Base-by-base conservation (phyloP, 1,139 yeast species). In the Diutina pseudorugosa region DNA sequence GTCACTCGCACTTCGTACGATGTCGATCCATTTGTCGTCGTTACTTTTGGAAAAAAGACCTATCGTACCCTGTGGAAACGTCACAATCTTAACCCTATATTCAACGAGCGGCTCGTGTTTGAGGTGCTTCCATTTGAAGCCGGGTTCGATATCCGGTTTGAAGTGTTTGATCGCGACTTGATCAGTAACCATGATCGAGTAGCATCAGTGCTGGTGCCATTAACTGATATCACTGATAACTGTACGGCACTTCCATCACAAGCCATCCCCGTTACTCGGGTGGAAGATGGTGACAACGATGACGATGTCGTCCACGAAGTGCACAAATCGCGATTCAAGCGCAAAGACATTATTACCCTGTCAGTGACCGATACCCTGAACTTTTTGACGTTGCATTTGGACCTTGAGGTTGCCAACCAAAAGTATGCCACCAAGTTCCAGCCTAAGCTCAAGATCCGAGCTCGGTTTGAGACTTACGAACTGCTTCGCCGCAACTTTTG, bases 1-100 rank as follows among this genome's bases (percentile, higher is more conserved):
- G 69, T 79, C 40, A 75, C 79, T 56, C 73, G 91, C 20, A 80
- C 90, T 20, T 83, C 93, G 0, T 93, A 85, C 61, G 96, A 90
- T 64, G 88, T 93, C 95, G 98, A 93, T 62, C 98, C 98, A 0
- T 93, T 91, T 68, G 95, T 91, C 5, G 93, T 91, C 18, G 83
- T 88, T 0, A 83, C 96, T 0, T 89, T 91, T 65, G 97, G 97
- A 12, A 85, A 87, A 61, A 85, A 85, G 57, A 89, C 94, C 0
- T 91, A 82, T 65, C 78, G 95, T 58, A 90, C 97, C 0, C 84
- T 93, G 23, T 85, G 90, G 82, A 79, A 83, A 59, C 79, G 89
- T 30, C 98, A 91, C 62, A 85, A 88, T 1, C 67, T 89, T 52
- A 85, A 84, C 55, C 98, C 98, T 0, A 76, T 83, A 0, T 93